phyloP scores from a whole-genome alignment of 108 stramenopile species.

The Skeletonema tropicum region DNA sequence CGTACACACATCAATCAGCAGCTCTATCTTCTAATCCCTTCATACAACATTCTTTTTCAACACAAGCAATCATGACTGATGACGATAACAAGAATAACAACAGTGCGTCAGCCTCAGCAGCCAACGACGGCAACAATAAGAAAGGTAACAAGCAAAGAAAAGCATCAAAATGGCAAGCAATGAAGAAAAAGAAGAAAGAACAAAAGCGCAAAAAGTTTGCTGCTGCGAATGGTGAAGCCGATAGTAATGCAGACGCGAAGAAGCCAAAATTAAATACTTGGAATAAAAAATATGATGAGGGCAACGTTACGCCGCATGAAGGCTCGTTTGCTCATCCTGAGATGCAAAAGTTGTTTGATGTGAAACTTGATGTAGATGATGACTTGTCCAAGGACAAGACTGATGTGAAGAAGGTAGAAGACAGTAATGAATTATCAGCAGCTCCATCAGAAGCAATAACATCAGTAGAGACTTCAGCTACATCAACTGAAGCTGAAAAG shows the following conservation, averaged over 20 bases:
- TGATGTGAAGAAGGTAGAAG: background rate
- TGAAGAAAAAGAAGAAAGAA: conserved; percentile 17
- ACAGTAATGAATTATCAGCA: no score
- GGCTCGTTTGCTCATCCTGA: conserved; percentile 74
- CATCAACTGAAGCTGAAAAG: background rate
- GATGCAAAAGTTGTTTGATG: conserved; percentile 57
- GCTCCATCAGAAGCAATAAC: no score
- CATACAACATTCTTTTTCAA: background rate
- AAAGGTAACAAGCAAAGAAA: conserved; percentile 1
- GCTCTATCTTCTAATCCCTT: background rate
- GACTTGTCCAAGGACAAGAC: background rate
- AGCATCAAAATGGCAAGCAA: conserved; percentile 2
- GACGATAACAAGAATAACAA: background rate
- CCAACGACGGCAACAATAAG: background rate
- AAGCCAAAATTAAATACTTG: background rate
- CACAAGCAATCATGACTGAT: conserved; percentile 4
- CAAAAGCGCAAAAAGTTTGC: conserved; percentile 13
- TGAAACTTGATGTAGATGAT: conserved; percentile 18
- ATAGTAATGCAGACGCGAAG: background rate
- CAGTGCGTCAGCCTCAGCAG: background rate
- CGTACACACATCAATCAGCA: background rate
- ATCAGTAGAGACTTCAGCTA: no score
- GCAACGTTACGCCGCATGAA: conserved; percentile 45
- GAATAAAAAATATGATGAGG: conserved; percentile 18
- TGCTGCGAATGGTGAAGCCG: background rate